These are phyloP conservation scores for Yamadazyma triangularis DNA, from an alignment of 1,139 yeast species.

Conservation along the genomic window DNA sequence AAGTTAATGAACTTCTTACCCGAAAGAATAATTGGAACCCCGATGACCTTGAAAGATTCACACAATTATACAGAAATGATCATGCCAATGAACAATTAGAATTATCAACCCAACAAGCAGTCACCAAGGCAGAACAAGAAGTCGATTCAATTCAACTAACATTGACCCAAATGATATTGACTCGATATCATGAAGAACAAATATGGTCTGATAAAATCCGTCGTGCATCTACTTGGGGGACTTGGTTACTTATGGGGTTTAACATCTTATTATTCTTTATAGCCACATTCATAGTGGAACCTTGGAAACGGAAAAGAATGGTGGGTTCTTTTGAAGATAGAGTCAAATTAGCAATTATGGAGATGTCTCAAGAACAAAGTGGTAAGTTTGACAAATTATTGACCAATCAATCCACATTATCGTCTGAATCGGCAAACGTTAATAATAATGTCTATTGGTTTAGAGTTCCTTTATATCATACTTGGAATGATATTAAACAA, in stretches of 20 bases:
- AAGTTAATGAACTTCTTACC: slow-evolving; percentile 83
- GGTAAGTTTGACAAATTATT: slow-evolving; percentile 13
- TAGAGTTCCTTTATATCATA: background rate
- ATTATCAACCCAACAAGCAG: slow-evolving; percentile 41
- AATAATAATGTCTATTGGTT: too few species aligned
- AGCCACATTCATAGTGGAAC: slow-evolving; percentile 87
- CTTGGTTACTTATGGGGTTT: slow-evolving; percentile 84
- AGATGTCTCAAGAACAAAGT: slow-evolving; percentile 16
- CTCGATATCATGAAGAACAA: slow-evolving; percentile 94
- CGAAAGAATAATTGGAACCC: slow-evolving; percentile 81
- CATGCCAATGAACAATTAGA: slow-evolving; percentile 71
- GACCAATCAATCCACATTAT: slow-evolving; percentile 1
- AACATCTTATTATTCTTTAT: slow-evolving; percentile 73
- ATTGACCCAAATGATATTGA: slow-evolving; percentile 72
- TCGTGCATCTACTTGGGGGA: slow-evolving; percentile 95
- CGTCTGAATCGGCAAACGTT: background rate
- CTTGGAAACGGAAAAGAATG: slow-evolving; percentile 82
- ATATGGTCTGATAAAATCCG: slow-evolving; percentile 97
- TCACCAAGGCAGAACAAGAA: slow-evolving; percentile 54
- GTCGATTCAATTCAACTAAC: slow-evolving; percentile 71
- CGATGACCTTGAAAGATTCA: slow-evolving; percentile 76
- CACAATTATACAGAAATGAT: slow-evolving; percentile 74
- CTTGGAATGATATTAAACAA: background rate
- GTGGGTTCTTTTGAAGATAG: slow-evolving; percentile 82
- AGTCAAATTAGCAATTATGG: slow-evolving; percentile 54